Evolutionary conservation across 2,329 filamentous ascomycete species (phyloP), one percentile per base, ranked within the genome.

Genomic region (Scedosporium boydii): DNA sequence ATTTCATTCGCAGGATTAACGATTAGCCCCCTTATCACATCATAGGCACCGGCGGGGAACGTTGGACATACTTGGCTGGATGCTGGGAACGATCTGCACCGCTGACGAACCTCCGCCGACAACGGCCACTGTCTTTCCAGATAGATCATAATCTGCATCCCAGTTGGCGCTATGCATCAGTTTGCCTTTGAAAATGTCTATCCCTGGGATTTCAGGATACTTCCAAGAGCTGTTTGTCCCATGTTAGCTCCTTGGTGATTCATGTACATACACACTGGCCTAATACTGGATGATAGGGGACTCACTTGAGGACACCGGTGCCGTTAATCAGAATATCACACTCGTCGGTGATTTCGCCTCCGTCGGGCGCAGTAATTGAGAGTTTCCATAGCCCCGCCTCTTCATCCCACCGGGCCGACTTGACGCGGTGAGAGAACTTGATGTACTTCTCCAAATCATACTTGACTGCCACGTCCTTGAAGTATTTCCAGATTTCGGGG

Each of bases 81-180:
- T 66, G 55, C 82, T 82, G 0, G 82, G 73, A 0, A 81, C 77
- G 0, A 82, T 70, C 63, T 87, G 85, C 23, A 87, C 80, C 0
- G 83, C 85, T 4, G 79, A 83, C 4, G 84, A 82, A 2, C 84
- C 84, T 60, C 86, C 86, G n/a, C 84, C 84, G 55, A 87, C 86
- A 4, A 86, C 77, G 0, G 83, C 84, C 1, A 87, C 75, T 3
- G 71, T 76, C 64, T 86, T 82, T 4, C 72, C 77, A 0, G 67
- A 68, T 0, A 77, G 70, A 78, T 85, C 71, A 74, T 80, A 82
- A 0, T 70, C 68, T 2, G 75, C 71, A 63, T 84, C 75, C 86
- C 84, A 88, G 65, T 85, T 78, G 0, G 85, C 85, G 0, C 85
- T 82, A 65, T 88, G 86, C 61, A 83, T 74, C 10, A 82, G 70